Percentiles rank a stretch among this genome's conserved stretches.
Conservation (phyloP, 768 basidiomycete genomes). For the Sutorius australiensis region DNA sequence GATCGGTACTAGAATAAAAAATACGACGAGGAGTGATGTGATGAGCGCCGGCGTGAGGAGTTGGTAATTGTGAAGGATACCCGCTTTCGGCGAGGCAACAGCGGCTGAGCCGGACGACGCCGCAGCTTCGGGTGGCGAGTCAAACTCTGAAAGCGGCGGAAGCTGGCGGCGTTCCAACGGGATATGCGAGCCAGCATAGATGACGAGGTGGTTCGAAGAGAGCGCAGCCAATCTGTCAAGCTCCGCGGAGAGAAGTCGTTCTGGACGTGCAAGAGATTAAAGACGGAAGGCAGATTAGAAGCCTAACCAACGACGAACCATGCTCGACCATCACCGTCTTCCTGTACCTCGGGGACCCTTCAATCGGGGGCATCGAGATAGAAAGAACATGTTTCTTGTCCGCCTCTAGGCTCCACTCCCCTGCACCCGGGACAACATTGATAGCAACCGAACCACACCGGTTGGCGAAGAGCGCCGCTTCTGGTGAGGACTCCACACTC, state of each 20-base stretch:
- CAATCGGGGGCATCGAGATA: conserved; percentile 49
- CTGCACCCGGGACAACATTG: conserved; percentile 39
- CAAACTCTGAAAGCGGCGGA: conserved; percentile 27
- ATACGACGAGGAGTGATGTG: conserved; percentile 53
- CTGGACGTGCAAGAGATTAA: conserved; percentile 28
- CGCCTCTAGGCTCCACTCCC: conserved; percentile 32
- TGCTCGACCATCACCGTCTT: conserved; percentile 49
- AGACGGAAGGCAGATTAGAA: neutral
- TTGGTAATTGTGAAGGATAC: conserved; percentile 71
- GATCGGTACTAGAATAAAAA: conserved; percentile 68
- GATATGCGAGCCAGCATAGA: conserved; percentile 56
- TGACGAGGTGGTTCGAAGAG: conserved; percentile 61
- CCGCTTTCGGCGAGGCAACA: conserved; percentile 38
- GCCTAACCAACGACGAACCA: conserved; percentile 39
- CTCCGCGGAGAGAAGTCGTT: conserved; percentile 43
- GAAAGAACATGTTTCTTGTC: conserved; percentile 53
- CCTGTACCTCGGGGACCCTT: conserved; percentile 40
- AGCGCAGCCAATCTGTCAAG: conserved; percentile 45
- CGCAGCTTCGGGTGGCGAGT: conserved; percentile 22
- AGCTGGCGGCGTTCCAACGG: conserved; percentile 41
- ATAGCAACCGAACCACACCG: conserved; percentile 53
- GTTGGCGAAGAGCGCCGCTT: conserved; percentile 40
- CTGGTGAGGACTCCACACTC: conserved; percentile 26
- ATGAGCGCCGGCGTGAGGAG: conserved; percentile 76
- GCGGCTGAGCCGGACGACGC: conserved; percentile 31